A percentile compares a stretch with the other conserved stretches of the same genome.
Evolutionary conservation across 768 basidiomycete species (phyloP).

Genomic region (Rhizopogon vulgaris): DNA sequence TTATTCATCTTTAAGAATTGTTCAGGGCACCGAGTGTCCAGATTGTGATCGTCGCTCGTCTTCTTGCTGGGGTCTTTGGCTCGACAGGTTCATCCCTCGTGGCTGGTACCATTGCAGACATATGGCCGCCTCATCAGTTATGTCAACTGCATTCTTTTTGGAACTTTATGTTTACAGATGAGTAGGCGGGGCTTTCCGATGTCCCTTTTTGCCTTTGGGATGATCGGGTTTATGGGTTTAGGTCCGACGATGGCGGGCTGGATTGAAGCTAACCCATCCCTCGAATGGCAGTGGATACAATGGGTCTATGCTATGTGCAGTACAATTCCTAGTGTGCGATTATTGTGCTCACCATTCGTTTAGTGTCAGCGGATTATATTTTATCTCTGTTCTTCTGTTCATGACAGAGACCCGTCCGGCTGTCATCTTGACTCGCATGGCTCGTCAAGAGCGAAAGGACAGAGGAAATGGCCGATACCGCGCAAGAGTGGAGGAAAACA

Average conservation of each 20-base stretch:
- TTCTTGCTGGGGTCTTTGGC: conserved; percentile 59
- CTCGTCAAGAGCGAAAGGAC: conserved; percentile 55
- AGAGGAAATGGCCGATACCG: conserved; percentile 60
- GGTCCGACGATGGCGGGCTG: conserved; percentile 64
- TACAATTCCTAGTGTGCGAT: background rate
- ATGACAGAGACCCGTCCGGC: conserved; percentile 71
- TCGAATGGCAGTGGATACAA: conserved; percentile 80
- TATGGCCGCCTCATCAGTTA: conserved; percentile 60
- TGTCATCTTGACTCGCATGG: conserved; percentile 65
- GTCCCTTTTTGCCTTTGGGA: conserved; percentile 60
- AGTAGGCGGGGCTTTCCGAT: conserved; percentile 73
- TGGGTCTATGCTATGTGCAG: conserved; percentile 68
- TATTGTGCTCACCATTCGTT: conserved; percentile 1
- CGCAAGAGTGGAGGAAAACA: conserved; percentile 59
- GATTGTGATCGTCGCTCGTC: conserved; percentile 56
- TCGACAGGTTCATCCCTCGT: conserved; percentile 70
- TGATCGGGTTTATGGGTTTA: conserved; percentile 55
- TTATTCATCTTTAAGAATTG: background rate
- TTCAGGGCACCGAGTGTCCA: conserved; percentile 42
- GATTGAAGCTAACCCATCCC: conserved; percentile 49
- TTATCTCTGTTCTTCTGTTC: conserved; percentile 44
- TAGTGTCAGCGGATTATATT: conserved; percentile 48
- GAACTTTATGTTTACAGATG: background rate
- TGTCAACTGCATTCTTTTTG: conserved; percentile 5
- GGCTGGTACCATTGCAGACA: conserved; percentile 65